Evolutionary conservation across 2,329 filamentous ascomycete genomes (phyloP), one percentile per base, ranked within the genome.

Genomic region (Exophiala mesophila): DNA sequence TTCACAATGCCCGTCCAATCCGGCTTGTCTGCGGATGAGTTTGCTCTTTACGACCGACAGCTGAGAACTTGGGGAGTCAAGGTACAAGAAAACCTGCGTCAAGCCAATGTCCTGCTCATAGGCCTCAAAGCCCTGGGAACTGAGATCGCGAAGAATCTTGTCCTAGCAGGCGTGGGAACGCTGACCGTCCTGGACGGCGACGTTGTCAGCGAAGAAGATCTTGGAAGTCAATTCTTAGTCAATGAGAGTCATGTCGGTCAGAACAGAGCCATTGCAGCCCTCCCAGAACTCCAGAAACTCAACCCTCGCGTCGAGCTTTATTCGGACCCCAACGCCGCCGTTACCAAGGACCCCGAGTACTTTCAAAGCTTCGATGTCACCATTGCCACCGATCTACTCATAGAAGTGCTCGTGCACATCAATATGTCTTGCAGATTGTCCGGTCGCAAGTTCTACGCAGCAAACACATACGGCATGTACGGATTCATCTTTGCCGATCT

Each of bases 61-160:
- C 96, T 98, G 58, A 84, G 92, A 40, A 80, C 98, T 20, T 98
- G 92, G 92, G 92, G 92, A 31, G 86, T 97, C 59, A 82, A 92
- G 58, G 92, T 92, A 5, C 92, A 98, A 64, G 85, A 94, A 62
- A 76, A 76, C 75, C 88, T 98, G 44, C 87, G 90, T 56, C 85
- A 78, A 45, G 88, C 92, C 45, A 88, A 88, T 59, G 84, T 98
- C 55, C 81, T 97, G 33, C 78, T 98, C 50, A 83, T 98, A 54
- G 88, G 82, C 20, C 80, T 95, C 63, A 86, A 85, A 59, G 88
- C 85, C 1, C 77, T 98, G 12, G 88, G 85, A 44, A 94, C 90
- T 61, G 92, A 98, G 67, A 84, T 97, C 41, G 89, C 92, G 50
- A 98, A 98, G 72, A 98, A 97, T 61, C 81, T 98, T 16, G 90